Conservation (phyloP, 495 filamentous ascomycete genomes). For the Hypoxylon trugodes region DNA sequence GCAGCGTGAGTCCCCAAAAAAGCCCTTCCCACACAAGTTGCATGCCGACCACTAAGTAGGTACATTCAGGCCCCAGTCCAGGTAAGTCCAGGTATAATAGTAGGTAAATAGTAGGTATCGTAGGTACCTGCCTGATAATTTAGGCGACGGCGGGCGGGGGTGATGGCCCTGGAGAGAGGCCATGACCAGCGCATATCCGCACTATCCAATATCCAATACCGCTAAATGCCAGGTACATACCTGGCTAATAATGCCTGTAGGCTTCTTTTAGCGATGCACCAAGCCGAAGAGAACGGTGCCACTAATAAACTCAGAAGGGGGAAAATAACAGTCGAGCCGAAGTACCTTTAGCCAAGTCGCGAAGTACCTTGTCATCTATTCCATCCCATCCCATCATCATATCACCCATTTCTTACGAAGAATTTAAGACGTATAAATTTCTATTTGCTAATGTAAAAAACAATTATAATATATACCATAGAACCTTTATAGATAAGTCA, state of each 20-base stretch:
- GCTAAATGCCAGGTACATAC: slow-evolving; percentile 15
- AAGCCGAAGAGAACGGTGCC: slow-evolving; percentile 36
- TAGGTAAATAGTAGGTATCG: slow-evolving; percentile 5
- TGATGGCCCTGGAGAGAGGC: slow-evolving; percentile 3
- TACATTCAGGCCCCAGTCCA: background rate
- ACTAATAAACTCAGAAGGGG: slow-evolving; percentile 20
- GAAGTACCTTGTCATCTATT: slow-evolving; percentile 5
- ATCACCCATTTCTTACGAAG: background rate
- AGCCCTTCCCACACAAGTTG: slow-evolving; percentile 45
- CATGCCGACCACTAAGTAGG: slow-evolving; percentile 29
- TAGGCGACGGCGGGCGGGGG: slow-evolving; percentile 1
- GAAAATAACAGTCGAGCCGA: slow-evolving; percentile 25
- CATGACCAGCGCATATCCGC: slow-evolving; percentile 31
- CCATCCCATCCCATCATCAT: slow-evolving; percentile 8
- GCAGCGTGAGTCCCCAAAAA: slow-evolving; percentile 46
- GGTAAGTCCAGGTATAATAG: background rate
- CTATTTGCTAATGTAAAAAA: background rate
- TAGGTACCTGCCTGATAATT: slow-evolving; percentile 20
- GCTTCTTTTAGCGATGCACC: slow-evolving; percentile 39
- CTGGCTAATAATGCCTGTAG: slow-evolving; percentile 30
- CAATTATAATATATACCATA: slow-evolving; percentile 1
- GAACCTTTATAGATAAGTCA: background rate
- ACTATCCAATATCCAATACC: slow-evolving; percentile 5
- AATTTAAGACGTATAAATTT: slow-evolving; percentile 3
- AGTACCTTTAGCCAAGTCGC: no score